phyloP scores from a whole-genome alignment of 352 stramenopile species.

The Phytophthora boehmeriae region DNA sequence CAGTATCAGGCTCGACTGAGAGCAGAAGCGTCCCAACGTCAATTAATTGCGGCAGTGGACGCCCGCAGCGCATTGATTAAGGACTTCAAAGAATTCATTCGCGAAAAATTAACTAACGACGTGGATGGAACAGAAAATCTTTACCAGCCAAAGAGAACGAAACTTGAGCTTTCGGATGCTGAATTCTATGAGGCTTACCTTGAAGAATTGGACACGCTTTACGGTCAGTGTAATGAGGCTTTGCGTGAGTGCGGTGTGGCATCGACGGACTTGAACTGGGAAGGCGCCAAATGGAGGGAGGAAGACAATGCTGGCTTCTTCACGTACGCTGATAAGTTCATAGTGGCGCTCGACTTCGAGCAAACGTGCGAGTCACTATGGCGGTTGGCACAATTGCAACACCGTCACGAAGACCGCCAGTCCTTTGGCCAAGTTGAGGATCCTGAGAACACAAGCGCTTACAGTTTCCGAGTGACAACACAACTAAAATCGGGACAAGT shows the following conservation, averaged over 20 bases:
- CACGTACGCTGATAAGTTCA: not conserved
- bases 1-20: too few relatives aligned
- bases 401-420: slow-evolving; percentile 4
- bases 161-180: not conserved
- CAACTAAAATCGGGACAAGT: not conserved
- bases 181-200: slow-evolving; percentile 1
- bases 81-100: too few relatives aligned
- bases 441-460: slow-evolving; percentile 7
- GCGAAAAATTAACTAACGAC: too few relatives aligned
- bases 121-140: too few relatives aligned
- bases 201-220: slow-evolving; percentile 3
- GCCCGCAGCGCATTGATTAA: too few relatives aligned
- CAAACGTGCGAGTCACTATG: not conserved
- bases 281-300: too few relatives aligned
- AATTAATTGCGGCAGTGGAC: too few relatives aligned
- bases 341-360: not conserved
- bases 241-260: not conserved
- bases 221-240: not conserved
- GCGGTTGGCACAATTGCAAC: not conserved
- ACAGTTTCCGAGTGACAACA: slow-evolving; percentile 10
- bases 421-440: not conserved
- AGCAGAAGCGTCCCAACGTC: too few relatives aligned
- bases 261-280: too few relatives aligned
- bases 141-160: too few relatives aligned
- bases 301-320: not conserved